A percentile compares a stretch with the other conserved stretches of the same genome.
phyloP scores from a whole-genome alignment of 2,329 filamentous ascomycete genomes.

The Lachnellula occidentalis region DNA sequence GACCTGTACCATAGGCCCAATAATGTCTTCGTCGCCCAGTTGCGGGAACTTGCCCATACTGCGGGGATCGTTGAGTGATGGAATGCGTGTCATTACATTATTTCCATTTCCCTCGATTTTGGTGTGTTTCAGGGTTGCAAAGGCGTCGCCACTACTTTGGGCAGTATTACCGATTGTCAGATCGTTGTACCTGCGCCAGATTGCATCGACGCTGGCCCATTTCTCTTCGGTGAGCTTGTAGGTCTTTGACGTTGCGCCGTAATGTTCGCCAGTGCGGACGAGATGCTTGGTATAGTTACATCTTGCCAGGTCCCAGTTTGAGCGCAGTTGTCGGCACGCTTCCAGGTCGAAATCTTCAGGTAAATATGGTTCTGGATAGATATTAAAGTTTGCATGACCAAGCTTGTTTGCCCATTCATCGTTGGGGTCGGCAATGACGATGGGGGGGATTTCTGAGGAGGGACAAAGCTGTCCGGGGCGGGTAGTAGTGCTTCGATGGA shows the following conservation, averaged over 20 bases:
- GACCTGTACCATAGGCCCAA: conserved; percentile 69
- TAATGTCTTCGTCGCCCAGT: conserved; percentile 85
- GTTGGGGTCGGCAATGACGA: conserved; percentile 62
- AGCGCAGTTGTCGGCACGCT: conserved; percentile 58
- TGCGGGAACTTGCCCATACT: conserved; percentile 78
- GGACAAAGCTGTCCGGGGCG: conserved; percentile 44
- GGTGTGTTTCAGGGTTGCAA: conserved; percentile 38
- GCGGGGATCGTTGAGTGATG: conserved; percentile 60
- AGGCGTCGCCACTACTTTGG: conserved; percentile 36
- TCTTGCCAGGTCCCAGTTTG: conserved; percentile 78
- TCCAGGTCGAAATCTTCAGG: conserved; percentile 52
- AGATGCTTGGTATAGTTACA: conserved; percentile 87
- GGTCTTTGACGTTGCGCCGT: conserved; percentile 82
- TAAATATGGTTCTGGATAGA: conserved; percentile 73
- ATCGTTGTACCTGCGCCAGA: conserved; percentile 69
- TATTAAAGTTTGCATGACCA: conserved; percentile 90
- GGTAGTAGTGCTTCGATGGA: conserved; percentile 43
- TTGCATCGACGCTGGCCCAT: conserved; percentile 72
- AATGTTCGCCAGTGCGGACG: conserved; percentile 82
- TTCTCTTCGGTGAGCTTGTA: conserved; percentile 83
- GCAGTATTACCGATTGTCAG: conserved; percentile 50
- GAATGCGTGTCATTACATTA: conserved; percentile 58
- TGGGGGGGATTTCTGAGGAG: conserved; percentile 53
- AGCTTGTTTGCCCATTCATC: conserved; percentile 82
- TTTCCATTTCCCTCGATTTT: conserved; percentile 35